Evolutionary conservation across 257 asterid genomes (phyloP), one percentile per base, ranked within the genome.

Genomic region (Paraleonurus japonicus): DNA sequence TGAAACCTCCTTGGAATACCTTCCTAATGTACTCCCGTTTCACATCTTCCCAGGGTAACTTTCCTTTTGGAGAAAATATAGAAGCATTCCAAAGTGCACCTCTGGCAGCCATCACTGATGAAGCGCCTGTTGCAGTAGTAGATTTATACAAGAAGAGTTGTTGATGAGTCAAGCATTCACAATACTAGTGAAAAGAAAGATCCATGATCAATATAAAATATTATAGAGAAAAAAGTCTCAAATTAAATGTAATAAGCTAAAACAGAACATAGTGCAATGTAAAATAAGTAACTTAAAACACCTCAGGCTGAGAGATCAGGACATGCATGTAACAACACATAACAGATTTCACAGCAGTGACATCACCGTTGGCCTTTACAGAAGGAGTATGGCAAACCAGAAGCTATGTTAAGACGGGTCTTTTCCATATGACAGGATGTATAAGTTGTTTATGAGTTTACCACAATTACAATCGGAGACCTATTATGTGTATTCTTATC

Each of bases 41-140:
- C 70, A 93, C 87, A 5, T 80, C 94, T 83, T 87, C 96, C 89
- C 89, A 83, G 7, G 94, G 92, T 72, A 86, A 24, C 76, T 87
- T 89, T 20, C 94, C 95, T 74, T 80, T 70, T 16, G 96, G 90
- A 60, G 92, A 89, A 77, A 93, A 93, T 28, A 93, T 79, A 41
- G 98, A 93, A 73, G 92, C 97, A 86, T 93, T 90, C 98, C 98
- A 93, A 67, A 93, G 87, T 45, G 98, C 98, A 45, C 97, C 98
- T 86, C 98, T 84, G 48, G 97, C 98, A 72, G 85, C 96, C 98
- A 93, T 93, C 62, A 86, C 95, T 66, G 96, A 90, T 37, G 98
- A 87, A 77, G 97, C 95, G 84, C 97, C 98, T 90, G 79, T 6
- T 17, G 50, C 65, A 71, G 65, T 61, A 61, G 65, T 57, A 79